phyloP scores from a whole-genome alignment of 306 rosid species.

The Quercus robur region DNA sequence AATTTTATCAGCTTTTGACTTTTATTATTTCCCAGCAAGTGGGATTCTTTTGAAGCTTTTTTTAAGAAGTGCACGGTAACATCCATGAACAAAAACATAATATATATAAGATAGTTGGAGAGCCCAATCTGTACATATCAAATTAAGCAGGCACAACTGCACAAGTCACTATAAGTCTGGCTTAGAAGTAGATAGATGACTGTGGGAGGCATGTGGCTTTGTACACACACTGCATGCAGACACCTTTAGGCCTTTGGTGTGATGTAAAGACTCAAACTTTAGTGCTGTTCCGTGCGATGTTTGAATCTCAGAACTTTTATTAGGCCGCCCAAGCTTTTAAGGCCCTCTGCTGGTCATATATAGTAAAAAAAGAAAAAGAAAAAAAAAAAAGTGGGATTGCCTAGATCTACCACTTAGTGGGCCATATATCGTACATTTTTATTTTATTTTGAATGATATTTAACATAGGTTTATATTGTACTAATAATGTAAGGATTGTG shows the following conservation, averaged over 20 bases:
- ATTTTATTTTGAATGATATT: no score
- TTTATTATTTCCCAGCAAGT: no score
- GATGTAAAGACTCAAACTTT: not conserved
- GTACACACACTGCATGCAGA: conserved; percentile 15
- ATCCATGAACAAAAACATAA: no score
- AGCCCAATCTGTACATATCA: no score
- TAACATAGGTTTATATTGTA: no score
- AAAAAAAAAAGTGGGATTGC: conserved; percentile 10
- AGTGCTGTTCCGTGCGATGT: conserved; percentile 29
- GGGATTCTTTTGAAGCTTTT: no score
- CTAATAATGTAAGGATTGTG: no score
- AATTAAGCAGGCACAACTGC: not conserved
- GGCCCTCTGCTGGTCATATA: not conserved
- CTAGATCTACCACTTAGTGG: conserved; percentile 38
- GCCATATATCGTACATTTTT: conserved; percentile 8
- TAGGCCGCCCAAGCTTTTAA: conserved; percentile 46
- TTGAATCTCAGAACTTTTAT: conserved; percentile 32
- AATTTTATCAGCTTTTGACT: no score
- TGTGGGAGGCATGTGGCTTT: conserved; percentile 35
- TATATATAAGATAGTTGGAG: no score
- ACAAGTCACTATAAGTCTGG: conserved; percentile 13
- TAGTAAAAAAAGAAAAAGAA: not conserved
- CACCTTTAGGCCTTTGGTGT: conserved; percentile 27
- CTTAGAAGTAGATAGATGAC: not conserved
- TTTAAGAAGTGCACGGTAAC: no score